Conservation (phyloP, 768 basidiomycete genomes). For the Rhodotorula sphaerocarpa region DNA sequence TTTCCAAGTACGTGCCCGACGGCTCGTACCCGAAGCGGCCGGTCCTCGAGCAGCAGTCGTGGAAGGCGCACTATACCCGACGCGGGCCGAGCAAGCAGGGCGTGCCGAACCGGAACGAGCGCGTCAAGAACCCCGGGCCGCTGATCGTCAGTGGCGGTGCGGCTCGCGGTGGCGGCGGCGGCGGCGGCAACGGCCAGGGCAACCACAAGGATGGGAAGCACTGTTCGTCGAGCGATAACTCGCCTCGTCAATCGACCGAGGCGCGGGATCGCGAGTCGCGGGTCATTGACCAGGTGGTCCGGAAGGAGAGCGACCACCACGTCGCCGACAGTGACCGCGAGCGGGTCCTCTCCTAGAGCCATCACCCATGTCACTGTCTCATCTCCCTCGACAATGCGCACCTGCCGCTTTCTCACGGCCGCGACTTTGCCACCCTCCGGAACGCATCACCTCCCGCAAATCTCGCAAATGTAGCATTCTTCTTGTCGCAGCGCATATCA, state of each 20-base stretch:
- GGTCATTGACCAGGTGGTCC: neutral
- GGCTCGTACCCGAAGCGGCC: slow-evolving; percentile 25
- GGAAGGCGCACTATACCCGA: slow-evolving; percentile 36
- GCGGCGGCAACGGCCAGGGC: neutral
- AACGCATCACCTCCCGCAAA: no score
- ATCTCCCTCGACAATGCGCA: no score
- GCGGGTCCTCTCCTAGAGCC: no score
- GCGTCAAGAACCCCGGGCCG: slow-evolving; percentile 25
- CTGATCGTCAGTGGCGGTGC: neutral
- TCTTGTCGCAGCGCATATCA: neutral
- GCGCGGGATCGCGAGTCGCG: neutral
- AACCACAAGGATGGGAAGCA: neutral
- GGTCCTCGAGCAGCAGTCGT: slow-evolving; percentile 33
- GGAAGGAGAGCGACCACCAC: neutral
- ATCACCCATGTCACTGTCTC: no score
- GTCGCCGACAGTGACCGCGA: no score
- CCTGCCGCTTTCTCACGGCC: no score
- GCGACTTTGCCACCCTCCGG: no score
- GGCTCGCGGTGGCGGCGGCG: no score
- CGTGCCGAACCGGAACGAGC: slow-evolving; percentile 22
- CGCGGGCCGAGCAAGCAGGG: slow-evolving; percentile 27
- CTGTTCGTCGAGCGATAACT: neutral
- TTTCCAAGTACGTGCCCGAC: slow-evolving; percentile 3
- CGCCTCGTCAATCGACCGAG: neutral
- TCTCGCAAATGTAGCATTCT: no score